Evolutionary conservation across 1,139 yeast genomes (phyloP), one percentile per base, ranked within the genome.

Genomic region (Blastobotrys proliferans): DNA sequence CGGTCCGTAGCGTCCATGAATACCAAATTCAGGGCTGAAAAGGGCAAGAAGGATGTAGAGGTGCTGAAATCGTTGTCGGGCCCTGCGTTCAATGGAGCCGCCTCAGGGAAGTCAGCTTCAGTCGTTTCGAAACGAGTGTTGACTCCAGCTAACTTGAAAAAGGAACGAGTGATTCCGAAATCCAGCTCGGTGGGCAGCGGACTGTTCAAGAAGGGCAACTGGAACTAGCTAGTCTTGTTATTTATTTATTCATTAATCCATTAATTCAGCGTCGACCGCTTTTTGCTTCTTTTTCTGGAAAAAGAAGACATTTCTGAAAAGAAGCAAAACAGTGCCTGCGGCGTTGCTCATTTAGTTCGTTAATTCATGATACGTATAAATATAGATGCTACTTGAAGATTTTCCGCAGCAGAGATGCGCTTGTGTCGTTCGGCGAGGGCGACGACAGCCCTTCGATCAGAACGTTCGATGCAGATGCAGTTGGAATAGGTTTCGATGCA

Each of bases 1-100:
- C 41, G 41, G 25, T 38, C 46, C 3, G 39, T 41, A 6, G 40
- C 40, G 13, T 35, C 38, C 9, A 39, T 41, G 30, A 18, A 18
- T 11, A 32, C 41, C 10, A 37, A 38, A 13, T 38, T 37, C 31
- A 43, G 35, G 20, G 24, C 37, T 4, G 37, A 38, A 6, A 21
- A 35, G 29, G 37, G 38, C 11, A 17, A 6, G 16, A 38, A 34
- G 24, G 40, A 28, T 13, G 46, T 43, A 17, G 33, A 35, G 19
- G 46, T 43, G 17, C n/a, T 38, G 24, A 31, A 37, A 13, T 29
- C 43, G 1, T 24, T 43, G 18, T 16, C 36, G 6, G 40, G 38
- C 11, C 35, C 45, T 3, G 22, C 39, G 9, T 37, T 37, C 22
- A 28, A 28, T 18, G 33, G 40, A 3, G 16, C 14, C 28, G 3